These are phyloP conservation scores for Antitrichia curtipendula DNA, from an alignment of 225 moss, liverwort and hornwort species.

Conservation along the genomic window DNA sequence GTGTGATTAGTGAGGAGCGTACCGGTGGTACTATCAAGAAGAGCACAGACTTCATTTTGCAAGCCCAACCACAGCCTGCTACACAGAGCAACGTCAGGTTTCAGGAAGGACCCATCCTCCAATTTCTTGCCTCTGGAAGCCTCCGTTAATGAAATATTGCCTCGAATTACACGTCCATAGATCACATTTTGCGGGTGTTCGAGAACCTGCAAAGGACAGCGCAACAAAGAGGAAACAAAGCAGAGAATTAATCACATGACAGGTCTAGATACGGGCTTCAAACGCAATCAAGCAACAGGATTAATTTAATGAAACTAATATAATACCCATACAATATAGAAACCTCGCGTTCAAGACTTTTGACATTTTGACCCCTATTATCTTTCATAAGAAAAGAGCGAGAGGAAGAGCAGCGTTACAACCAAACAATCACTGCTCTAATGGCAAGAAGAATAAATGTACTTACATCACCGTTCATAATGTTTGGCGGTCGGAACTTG, in stretches of 20 bases:
- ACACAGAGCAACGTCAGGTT: constrained; percentile 47
- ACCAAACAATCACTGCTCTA: background rate
- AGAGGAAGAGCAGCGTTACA: background rate
- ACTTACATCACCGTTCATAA: constrained; percentile 76
- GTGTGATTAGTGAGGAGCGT: background rate
- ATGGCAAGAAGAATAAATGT: background rate
- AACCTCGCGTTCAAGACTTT: background rate
- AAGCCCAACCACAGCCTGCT: constrained; percentile 70
- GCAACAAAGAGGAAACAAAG: background rate
- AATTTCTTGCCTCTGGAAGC: constrained; percentile 54
- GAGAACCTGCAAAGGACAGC: constrained; percentile 42
- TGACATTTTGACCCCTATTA: background rate
- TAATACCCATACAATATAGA: background rate
- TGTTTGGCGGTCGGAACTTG: constrained; percentile 91
- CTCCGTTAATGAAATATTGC: constrained; percentile 74
- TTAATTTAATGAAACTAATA: background rate
- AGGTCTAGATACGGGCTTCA: background rate
- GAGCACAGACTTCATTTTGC: constrained; percentile 86
- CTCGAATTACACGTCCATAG: constrained; percentile 73
- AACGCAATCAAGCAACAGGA: background rate
- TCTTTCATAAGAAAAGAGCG: background rate
- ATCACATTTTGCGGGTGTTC: constrained; percentile 96
- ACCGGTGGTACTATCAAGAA: constrained; percentile 96
- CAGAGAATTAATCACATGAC: background rate
- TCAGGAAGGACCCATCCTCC: constrained; percentile 45